A percentile compares a stretch with the other conserved stretches of the same genome.
phyloP scores from a whole-genome alignment of 2,329 filamentous ascomycete genomes.

The Cladophialophora exuberans region DNA sequence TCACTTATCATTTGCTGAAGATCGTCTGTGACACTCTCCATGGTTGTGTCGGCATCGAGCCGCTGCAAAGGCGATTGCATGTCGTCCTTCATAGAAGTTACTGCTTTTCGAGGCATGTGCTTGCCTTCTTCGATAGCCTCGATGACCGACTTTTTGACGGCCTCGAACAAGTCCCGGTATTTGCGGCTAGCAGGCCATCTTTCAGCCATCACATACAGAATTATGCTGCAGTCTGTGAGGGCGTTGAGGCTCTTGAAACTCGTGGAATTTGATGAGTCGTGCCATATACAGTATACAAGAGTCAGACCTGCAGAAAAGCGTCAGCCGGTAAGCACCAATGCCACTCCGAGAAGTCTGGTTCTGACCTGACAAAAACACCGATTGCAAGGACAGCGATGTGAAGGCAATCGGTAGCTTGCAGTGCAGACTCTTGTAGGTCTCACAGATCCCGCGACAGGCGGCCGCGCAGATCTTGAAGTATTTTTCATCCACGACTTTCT shows the following conservation, averaged over 20 bases:
- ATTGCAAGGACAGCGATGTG: neutral
- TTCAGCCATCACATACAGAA: constrained; percentile 15
- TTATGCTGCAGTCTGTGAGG: constrained; percentile 10
- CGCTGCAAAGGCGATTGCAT: too few relatives aligned
- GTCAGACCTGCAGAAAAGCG: constrained; percentile 1
- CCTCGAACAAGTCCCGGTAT: constrained; percentile 14
- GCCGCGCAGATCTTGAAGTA: constrained; percentile 1
- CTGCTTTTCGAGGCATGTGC: too few relatives aligned
- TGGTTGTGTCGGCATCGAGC: too few relatives aligned
- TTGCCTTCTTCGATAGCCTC: neutral
- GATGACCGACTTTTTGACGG: neutral
- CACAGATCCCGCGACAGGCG: constrained; percentile 6
- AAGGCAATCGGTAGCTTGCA: neutral
- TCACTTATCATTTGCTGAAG: too few relatives aligned
- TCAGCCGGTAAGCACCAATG: neutral
- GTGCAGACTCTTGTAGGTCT: constrained; percentile 10
- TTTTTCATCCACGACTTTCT: neutral
- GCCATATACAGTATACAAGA: constrained; percentile 14
- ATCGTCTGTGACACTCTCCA: too few relatives aligned
- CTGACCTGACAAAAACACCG: constrained; percentile 11
- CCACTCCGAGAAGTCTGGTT: neutral
- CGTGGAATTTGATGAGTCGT: neutral
- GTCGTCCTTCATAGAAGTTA: too few relatives aligned
- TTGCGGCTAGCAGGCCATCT: neutral
- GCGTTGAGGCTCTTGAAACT: neutral